These are phyloP conservation scores for Cladophialophora immunda DNA, from an alignment of 2,329 filamentous ascomycete species.

Conservation along the genomic window DNA sequence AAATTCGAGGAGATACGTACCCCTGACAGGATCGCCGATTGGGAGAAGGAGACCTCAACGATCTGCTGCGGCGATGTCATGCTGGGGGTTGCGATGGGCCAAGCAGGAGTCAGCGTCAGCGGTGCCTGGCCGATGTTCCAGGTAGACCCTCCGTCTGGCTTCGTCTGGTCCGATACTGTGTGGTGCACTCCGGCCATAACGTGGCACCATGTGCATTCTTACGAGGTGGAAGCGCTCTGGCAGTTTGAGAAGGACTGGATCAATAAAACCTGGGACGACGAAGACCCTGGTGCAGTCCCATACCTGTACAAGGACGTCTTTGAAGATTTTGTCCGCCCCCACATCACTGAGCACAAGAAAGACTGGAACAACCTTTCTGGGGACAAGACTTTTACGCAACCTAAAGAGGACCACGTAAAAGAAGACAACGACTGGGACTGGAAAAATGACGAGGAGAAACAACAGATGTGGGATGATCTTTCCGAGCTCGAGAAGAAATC, in stretches of 20 bases:
- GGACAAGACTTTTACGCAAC: constrained; percentile 33
- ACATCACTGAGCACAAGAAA: constrained; percentile 26
- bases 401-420: constrained; percentile 29
- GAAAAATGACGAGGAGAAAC: constrained; percentile 34
- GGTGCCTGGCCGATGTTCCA: constrained; percentile 39
- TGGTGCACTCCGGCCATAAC: constrained; percentile 37
- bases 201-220: constrained; percentile 35
- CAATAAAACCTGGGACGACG: constrained; percentile 33
- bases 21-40: constrained; percentile 30
- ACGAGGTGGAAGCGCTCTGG: constrained; percentile 36
- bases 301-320: constrained; percentile 35
- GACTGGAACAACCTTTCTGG: constrained; percentile 37
- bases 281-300: constrained; percentile 26
- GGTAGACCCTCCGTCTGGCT: constrained; percentile 33
- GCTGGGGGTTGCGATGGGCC: constrained; percentile 35
- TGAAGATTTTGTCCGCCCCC: constrained; percentile 31
- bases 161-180: constrained; percentile 22
- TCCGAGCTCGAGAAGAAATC: constrained; percentile 26
- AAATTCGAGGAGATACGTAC: constrained; percentile 32
- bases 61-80: constrained; percentile 38
- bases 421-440: constrained; percentile 34
- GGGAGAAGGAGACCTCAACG: constrained; percentile 37
- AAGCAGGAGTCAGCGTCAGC: constrained; percentile 32
- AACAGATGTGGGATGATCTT: constrained; percentile 32
- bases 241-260: constrained; percentile 38